Percentiles rank a stretch among this genome's conserved stretches.
These are phyloP conservation scores for Irpex sp. DNA, from an alignment of 1,284 basidiomycete species.

Conservation along the genomic window DNA sequence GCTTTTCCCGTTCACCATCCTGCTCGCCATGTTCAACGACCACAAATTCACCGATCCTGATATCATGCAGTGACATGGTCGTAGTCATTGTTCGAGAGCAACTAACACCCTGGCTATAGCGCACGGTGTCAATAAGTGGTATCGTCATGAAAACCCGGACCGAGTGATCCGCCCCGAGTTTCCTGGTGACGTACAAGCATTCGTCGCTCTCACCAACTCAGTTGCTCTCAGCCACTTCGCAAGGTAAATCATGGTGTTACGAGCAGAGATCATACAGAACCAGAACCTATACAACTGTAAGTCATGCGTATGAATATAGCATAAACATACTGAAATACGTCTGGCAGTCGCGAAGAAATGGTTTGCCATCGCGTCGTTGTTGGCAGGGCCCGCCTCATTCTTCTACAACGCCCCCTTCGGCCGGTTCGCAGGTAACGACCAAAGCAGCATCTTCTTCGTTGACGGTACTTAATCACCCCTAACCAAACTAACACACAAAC, in stretches of 20 bases:
- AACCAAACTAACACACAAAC: not conserved
- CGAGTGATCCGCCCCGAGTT: too few species aligned
- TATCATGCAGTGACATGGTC: too few species aligned
- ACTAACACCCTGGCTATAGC: too few species aligned
- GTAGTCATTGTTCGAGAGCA: too few species aligned
- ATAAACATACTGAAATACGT: not conserved
- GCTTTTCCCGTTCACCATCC: not conserved
- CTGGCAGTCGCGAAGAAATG: slow-evolving; percentile 28
- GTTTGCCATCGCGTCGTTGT: slow-evolving; percentile 28
- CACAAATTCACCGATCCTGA: too few species aligned
- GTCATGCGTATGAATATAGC: not conserved
- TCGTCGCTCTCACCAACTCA: not conserved
- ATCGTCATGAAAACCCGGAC: too few species aligned
- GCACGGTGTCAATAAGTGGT: too few species aligned
- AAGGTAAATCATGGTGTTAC: not conserved
- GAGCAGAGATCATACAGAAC: slow-evolving; percentile 3
- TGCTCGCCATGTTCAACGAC: not conserved
- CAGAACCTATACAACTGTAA: slow-evolving; percentile 9
- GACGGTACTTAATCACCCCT: slow-evolving; percentile 39
- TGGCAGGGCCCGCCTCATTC: slow-evolving; percentile 31
- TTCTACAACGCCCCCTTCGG: slow-evolving; percentile 73
- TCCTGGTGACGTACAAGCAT: not conserved
- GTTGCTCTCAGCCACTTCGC: not conserved
- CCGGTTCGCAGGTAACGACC: slow-evolving; percentile 53
- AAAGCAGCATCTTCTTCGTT: slow-evolving; percentile 43